These are phyloP conservation scores for Bisporella sp. DNA, from an alignment of 2,329 filamentous ascomycete genomes.

Conservation along the genomic window DNA sequence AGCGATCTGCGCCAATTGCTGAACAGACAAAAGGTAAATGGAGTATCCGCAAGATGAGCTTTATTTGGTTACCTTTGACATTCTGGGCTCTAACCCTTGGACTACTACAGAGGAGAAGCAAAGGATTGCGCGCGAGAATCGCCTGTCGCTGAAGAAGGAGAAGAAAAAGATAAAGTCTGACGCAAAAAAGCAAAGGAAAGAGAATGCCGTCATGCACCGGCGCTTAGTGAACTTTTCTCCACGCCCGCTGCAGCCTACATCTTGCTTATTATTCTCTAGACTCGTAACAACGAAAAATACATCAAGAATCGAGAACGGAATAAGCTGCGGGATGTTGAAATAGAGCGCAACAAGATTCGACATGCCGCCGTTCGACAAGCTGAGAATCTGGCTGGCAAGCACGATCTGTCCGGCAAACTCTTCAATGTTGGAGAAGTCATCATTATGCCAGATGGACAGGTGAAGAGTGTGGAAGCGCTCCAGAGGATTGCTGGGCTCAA, in stretches of 20 bases:
- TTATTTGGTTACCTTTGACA: not conserved
- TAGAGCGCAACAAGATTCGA: slow-evolving; percentile 25
- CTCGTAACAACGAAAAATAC: slow-evolving; percentile 28
- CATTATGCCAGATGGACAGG: slow-evolving; percentile 21
- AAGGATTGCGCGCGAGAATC: slow-evolving; percentile 15
- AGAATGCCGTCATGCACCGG: slow-evolving; percentile 18
- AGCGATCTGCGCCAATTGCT: slow-evolving; percentile 2
- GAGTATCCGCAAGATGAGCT: not conserved
- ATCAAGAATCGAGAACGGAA: slow-evolving; percentile 29
- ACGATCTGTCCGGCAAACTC: slow-evolving; percentile 25
- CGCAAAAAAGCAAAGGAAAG: slow-evolving; percentile 20
- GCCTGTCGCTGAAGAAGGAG: slow-evolving; percentile 16
- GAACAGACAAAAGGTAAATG: slow-evolving; percentile 6
- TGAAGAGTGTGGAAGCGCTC: slow-evolving; percentile 20
- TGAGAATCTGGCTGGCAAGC: slow-evolving; percentile 23
- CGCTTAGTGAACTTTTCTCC: slow-evolving; percentile 11
- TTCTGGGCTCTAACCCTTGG: not conserved
- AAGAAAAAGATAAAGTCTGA: slow-evolving; percentile 23
- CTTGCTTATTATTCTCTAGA: slow-evolving; percentile 13
- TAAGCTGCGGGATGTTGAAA: slow-evolving; percentile 22
- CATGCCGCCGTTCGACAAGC: slow-evolving; percentile 24
- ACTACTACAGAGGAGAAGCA: slow-evolving; percentile 16
- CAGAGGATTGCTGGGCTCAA: slow-evolving; percentile 7
- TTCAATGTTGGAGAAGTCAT: slow-evolving; percentile 27
- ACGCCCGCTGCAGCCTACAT: not conserved